Conservation (phyloP, 257 asterid genomes). For the Gardenia jasminoides region DNA sequence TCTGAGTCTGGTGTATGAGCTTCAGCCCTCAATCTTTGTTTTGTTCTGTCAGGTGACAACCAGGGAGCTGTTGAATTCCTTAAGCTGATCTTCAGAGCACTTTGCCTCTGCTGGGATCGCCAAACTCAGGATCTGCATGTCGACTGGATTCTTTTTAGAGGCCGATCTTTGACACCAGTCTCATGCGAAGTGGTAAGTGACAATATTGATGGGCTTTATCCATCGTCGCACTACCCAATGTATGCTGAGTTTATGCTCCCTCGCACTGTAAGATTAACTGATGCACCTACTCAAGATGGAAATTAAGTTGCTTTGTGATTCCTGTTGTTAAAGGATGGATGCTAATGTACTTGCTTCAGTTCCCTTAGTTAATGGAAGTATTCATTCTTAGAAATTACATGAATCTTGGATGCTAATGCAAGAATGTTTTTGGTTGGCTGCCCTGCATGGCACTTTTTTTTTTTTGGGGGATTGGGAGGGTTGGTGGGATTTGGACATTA, state of each 20-base stretch:
- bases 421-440: background rate
- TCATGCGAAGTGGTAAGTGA: slow-evolving; percentile 92
- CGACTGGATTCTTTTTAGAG: slow-evolving; percentile 96
- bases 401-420: background rate
- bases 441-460: too few species aligned
- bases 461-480: too few species aligned
- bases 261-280: slow-evolving; percentile 69
- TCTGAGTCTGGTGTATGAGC: background rate
- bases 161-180: slow-evolving; percentile 76
- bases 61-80: slow-evolving; percentile 86
- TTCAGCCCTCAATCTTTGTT: background rate
- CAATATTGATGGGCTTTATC: slow-evolving; percentile 83
- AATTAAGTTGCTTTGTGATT: slow-evolving; percentile 3
- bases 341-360: background rate
- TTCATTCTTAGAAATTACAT: background rate
- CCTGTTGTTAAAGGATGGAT: background rate
- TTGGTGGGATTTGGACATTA: too few species aligned
- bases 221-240: slow-evolving; percentile 88
- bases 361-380: background rate
- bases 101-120: slow-evolving; percentile 99
- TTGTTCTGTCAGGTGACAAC: slow-evolving; percentile 58
- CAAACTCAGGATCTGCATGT: slow-evolving; percentile 95
- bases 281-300: slow-evolving; percentile 56
- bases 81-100: slow-evolving; percentile 81
- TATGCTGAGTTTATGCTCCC: slow-evolving; percentile 90